phyloP scores from a whole-genome alignment of 331 rosid species.

The Malus hybrid region DNA sequence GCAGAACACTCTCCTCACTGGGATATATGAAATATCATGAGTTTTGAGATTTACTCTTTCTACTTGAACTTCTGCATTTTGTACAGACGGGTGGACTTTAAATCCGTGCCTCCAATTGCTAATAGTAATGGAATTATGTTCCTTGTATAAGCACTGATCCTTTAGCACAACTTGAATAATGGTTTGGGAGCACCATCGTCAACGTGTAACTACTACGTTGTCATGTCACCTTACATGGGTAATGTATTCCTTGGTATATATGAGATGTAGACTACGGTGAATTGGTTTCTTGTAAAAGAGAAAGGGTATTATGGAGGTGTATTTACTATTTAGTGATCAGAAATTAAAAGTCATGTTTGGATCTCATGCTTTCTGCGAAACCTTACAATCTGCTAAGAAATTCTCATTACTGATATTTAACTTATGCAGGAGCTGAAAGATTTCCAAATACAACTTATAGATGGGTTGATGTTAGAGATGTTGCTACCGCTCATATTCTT shows the following conservation, averaged over 20 bases:
- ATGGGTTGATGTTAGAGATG: conserved; percentile 30
- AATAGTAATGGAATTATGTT: no score
- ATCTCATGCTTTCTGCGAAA: neutral
- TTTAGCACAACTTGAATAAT: neutral
- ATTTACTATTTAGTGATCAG: neutral
- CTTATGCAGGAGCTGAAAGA: conserved; percentile 1
- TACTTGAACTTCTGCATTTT: no score
- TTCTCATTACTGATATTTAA: neutral
- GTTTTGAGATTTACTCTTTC: neutral
- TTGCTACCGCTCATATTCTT: conserved; percentile 26
- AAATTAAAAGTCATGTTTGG: neutral
- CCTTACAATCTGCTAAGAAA: neutral
- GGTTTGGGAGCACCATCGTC: neutral
- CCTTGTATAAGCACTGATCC: neutral
- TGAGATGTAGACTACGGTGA: neutral
- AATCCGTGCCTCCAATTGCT: neutral
- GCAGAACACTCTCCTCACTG: neutral
- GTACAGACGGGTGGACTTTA: neutral
- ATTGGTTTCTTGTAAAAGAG: neutral
- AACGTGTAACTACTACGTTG: neutral
- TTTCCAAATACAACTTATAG: conserved; percentile 2
- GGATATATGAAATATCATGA: neutral
- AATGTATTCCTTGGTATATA: neutral
- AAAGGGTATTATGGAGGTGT: neutral
- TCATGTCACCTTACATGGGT: neutral